Percentiles rank a stretch among this genome's conserved stretches.
phyloP scores from a whole-genome alignment of 1,284 basidiomycete genomes.

The Papiliotrema laurentii region DNA sequence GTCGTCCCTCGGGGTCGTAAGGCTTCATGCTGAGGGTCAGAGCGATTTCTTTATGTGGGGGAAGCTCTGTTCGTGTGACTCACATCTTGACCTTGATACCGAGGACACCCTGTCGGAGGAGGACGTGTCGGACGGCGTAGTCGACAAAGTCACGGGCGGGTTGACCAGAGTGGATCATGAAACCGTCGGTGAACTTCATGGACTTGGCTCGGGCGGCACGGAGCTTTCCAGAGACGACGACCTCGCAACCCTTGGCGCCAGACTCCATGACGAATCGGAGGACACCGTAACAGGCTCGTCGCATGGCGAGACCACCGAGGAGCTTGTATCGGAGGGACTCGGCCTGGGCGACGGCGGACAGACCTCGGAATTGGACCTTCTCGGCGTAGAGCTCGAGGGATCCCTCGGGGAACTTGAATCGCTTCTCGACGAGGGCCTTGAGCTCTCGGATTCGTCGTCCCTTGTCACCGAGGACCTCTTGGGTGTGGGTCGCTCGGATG shows the following conservation, averaged over 20 bases:
- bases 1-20: constrained; percentile 82
- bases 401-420: constrained; percentile 99
- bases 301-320: constrained; percentile 97
- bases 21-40: constrained; percentile 80
- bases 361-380: constrained; percentile 98
- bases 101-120: constrained; percentile 97
- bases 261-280: constrained; percentile 99
- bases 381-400: constrained; percentile 99
- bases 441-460: constrained; percentile 99
- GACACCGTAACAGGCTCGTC: constrained; percentile 99
- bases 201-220: constrained; percentile 99
- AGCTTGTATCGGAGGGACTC: constrained; percentile 99
- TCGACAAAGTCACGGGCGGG: constrained; percentile 95
- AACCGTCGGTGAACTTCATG: constrained; percentile 99
- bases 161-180: constrained; percentile 99
- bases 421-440: constrained; percentile 96
- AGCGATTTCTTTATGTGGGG: no score
- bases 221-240: constrained; percentile 99
- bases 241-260: constrained; percentile 98
- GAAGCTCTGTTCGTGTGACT: no score
- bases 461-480: constrained; percentile 99
- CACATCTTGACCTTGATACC: constrained; percentile 99
- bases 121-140: constrained; percentile 95
- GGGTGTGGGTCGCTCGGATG: constrained; percentile 99
- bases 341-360: constrained; percentile 98